A percentile compares a stretch with the other conserved stretches of the same genome.
These are phyloP conservation scores for Thielaviopsis populi DNA, from an alignment of 2,329 filamentous ascomycete genomes.

Conservation along the genomic window DNA sequence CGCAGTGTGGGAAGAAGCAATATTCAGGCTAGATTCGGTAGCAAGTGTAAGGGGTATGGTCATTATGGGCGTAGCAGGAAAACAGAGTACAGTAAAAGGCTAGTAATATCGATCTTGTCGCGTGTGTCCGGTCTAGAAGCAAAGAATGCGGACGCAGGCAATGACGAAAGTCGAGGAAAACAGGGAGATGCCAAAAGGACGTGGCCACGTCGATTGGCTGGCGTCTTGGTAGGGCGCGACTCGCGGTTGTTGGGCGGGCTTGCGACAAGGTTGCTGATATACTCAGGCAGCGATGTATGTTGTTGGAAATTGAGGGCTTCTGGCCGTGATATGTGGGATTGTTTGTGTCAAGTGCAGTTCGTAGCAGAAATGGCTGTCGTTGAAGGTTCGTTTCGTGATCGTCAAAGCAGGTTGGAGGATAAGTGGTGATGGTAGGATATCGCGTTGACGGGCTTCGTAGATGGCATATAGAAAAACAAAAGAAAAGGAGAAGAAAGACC, in stretches of 20 bases:
- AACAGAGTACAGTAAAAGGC: background rate
- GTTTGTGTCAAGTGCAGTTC: background rate
- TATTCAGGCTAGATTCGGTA: constrained; percentile 12
- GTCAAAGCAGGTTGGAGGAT: background rate
- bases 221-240: background rate
- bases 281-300: too few relatives aligned
- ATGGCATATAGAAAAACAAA: background rate
- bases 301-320: background rate
- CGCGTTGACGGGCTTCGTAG: background rate
- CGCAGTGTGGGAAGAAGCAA: constrained; percentile 6
- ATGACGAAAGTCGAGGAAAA: background rate
- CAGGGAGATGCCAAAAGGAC: background rate
- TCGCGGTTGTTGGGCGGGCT: background rate
- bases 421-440: constrained; percentile 1
- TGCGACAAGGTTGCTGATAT: background rate
- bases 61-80: constrained; percentile 11
- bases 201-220: background rate
- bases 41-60: constrained; percentile 13
- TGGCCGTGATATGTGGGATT: background rate
- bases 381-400: background rate
- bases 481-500: background rate
- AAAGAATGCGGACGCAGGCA: background rate
- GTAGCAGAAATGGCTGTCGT: background rate
- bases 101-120: background rate
- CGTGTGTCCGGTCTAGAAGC: background rate